phyloP scores from a whole-genome alignment of 805 yeast genomes.

The Danielozyma ontarioensis region DNA sequence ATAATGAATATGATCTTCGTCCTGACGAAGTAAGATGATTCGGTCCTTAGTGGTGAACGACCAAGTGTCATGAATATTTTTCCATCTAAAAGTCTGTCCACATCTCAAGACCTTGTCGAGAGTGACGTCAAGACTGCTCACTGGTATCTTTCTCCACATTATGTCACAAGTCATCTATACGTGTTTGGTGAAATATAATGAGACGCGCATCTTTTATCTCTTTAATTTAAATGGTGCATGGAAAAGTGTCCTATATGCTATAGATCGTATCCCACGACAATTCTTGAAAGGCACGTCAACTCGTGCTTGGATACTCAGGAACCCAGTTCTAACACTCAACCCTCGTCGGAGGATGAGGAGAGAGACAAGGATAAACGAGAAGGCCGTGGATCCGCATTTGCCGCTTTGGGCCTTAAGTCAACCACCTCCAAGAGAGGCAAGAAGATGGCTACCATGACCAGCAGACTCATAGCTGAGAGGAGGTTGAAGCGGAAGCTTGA shows the following conservation, averaged over 20 bases:
- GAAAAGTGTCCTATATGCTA: slow-evolving; percentile 13
- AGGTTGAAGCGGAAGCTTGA: slow-evolving; percentile 11
- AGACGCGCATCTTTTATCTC: background rate
- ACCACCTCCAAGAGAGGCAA: slow-evolving; percentile 6
- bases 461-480: slow-evolving; percentile 13
- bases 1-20: slow-evolving; percentile 45
- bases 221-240: too few relatives aligned
- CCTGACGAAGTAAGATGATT: slow-evolving; percentile 64
- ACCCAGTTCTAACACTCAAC: background rate
- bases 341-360: slow-evolving; percentile 1
- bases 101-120: slow-evolving; percentile 66
- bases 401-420: slow-evolving; percentile 15
- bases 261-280: slow-evolving; percentile 7
- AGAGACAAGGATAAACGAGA: too few relatives aligned
- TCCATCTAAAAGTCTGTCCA: slow-evolving; percentile 87
- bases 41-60: slow-evolving; percentile 55
- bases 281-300: slow-evolving; percentile 15
- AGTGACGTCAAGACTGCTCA: slow-evolving; percentile 42
- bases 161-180: slow-evolving; percentile 10
- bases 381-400: too few relatives aligned
- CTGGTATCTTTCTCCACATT: slow-evolving; percentile 9
- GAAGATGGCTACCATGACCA: slow-evolving; percentile 12
- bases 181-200: background rate
- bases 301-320: slow-evolving; percentile 10
- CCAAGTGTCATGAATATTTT: slow-evolving; percentile 58